Base-by-base conservation (phyloP, 2,329 filamentous ascomycete genomes). In the Rhytidhysteron rufulum region DNA sequence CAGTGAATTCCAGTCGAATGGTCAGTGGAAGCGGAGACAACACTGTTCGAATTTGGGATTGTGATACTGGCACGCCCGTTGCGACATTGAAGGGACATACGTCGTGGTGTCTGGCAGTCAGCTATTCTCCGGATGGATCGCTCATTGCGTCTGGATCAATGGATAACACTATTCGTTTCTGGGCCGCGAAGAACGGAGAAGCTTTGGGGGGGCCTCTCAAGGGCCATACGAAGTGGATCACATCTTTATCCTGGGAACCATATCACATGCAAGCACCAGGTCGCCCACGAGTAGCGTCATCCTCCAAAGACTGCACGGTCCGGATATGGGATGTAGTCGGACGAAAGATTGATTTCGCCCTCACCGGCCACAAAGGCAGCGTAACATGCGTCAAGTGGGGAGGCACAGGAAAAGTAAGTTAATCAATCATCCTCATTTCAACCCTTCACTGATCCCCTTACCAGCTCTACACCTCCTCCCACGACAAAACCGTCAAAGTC, bases 351-450 rank as follows among this genome's bases (percentile, higher is more conserved):
- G 88, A 96, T 55, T 82, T 86, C 55, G 85, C 91, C 2, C 73
- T 97, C 20, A 86, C 84, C 4, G 91, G 91, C 3, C 93, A 98
- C 72, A 93, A 89, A 69, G 83, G 83, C 32, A 88, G 82, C 34
- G 87, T 97, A 13, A 89, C 86, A 33, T 96, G 90, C 62, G 88
- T 97, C 3, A 83, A 84, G 53, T 98, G 93, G 93, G 93, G 93
- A 42, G 91, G 91, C n/a, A 85, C 82, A 2, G 88, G 89, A 31
- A 21, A 43, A 10, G 33, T 35, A 35, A 19, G 33, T 15, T 13
- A n/a, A 3, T 72, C 80, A 43, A 83, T 95, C 48, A n/a, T 95
- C 93, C 69, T 88, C 86, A 6, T 25, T 15, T 10, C 3, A 19
- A 15, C n/a, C 22, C 4, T n/a, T 9, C 18, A 3, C 36, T 38